Percentiles rank a stretch among this genome's conserved stretches.
Conservation (phyloP, 75 land plant genomes). For the Picea glauca region DNA sequence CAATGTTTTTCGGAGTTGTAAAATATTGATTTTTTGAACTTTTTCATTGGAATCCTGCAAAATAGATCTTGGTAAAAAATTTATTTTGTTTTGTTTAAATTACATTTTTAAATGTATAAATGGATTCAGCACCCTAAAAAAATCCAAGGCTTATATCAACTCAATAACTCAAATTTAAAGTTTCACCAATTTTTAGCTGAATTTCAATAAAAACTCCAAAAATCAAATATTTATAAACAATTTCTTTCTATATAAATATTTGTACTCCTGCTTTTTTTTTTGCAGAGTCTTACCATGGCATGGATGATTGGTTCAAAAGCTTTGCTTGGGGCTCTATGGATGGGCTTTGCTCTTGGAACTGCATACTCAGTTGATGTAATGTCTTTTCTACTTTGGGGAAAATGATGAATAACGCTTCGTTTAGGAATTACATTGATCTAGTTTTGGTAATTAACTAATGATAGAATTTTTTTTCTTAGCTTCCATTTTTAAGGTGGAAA, state of each 20-base stretch:
- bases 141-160: no score
- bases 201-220: no score
- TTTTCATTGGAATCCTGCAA: no score
- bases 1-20: conserved; percentile 18
- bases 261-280: not conserved
- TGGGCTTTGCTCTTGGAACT: conserved; percentile 91
- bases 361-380: conserved; percentile 93
- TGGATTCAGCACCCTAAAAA: no score
- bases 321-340: conserved; percentile 85
- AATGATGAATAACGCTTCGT: not conserved
- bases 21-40: no score
- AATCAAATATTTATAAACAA: no score
- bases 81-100: no score
- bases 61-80: no score
- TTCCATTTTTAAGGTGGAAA: conserved; percentile 96
- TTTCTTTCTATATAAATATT: no score
- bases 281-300: conserved; percentile 84
- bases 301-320: conserved; percentile 73
- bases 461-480: conserved; percentile 36
- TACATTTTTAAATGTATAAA: no score
- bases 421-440: not conserved
- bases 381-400: conserved; percentile 3
- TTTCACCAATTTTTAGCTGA: no score
- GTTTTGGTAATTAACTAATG: not conserved
- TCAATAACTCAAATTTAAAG: no score